Evolutionary conservation across 2,329 filamentous ascomycete species (phyloP).

Genomic region (Talaromyces amestolkiae): DNA sequence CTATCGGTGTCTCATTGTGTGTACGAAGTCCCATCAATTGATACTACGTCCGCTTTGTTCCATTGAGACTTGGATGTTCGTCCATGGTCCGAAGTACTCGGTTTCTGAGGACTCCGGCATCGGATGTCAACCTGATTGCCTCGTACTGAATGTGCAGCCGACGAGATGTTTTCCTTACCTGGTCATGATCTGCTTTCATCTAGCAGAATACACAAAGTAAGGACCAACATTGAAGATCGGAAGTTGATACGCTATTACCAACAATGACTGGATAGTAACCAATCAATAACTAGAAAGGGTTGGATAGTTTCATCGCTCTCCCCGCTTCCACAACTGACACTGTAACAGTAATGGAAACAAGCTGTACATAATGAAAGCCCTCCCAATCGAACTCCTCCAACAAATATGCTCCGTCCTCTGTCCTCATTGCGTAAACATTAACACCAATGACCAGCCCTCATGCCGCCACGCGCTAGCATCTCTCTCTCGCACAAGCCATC

Average conservation of each 20-base stretch:
- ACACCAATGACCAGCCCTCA: neutral
- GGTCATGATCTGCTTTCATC: too few relatives aligned
- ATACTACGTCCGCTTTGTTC: too few relatives aligned
- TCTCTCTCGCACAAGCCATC: neutral
- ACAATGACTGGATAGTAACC: neutral
- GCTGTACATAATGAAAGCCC: neutral
- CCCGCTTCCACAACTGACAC: neutral
- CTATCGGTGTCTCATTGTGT: neutral
- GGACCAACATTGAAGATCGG: neutral
- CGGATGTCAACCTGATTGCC: neutral
- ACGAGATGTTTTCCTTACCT: too few relatives aligned
- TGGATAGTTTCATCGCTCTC: too few relatives aligned
- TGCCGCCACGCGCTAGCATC: neutral
- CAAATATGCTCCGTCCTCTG: neutral
- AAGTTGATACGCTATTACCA: neutral
- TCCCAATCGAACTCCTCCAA: neutral
- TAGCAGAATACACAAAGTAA: neutral
- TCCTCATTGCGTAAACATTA: neutral
- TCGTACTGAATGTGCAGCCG: too few relatives aligned
- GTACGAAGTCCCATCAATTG: too few relatives aligned
- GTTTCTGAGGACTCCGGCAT: neutral
- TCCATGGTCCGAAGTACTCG: neutral
- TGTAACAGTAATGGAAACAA: too few relatives aligned
- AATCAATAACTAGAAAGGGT: neutral
- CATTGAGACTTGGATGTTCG: too few relatives aligned